A percentile compares a stretch with the other conserved stretches of the same genome.
phyloP scores from a whole-genome alignment of 257 asterid species.

The Capsicum rhomboideum region DNA sequence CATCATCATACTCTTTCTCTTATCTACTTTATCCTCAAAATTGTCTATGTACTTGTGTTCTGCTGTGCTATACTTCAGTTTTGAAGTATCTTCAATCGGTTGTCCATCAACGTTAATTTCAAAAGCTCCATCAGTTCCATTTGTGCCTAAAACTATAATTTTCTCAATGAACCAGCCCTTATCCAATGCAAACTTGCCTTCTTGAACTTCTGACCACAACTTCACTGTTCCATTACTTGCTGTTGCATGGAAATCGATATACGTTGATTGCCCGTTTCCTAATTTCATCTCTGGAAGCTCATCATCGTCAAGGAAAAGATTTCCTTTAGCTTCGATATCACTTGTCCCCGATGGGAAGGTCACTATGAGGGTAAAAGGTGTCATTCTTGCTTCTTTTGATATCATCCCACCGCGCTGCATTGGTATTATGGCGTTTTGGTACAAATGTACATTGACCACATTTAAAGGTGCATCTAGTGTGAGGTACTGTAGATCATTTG shows the following conservation, averaged over 20 bases:
- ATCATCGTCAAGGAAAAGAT: conserved; percentile 53
- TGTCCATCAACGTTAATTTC: not conserved
- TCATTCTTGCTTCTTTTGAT: conserved; percentile 30
- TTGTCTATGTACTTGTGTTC: not conserved
- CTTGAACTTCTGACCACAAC: conserved; percentile 9
- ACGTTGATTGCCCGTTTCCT: conserved; percentile 37
- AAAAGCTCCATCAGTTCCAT: not conserved
- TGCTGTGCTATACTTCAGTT: not conserved
- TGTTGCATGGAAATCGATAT: conserved; percentile 1
- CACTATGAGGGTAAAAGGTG: conserved; percentile 39
- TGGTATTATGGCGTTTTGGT: conserved; percentile 38
- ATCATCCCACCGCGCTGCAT: conserved; percentile 63
- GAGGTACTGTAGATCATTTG: conserved; percentile 14
- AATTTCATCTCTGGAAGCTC: conserved; percentile 41
- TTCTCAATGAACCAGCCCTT: conserved; percentile 10
- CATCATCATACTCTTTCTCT: not conserved
- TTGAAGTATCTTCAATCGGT: not conserved
- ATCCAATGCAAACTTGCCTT: conserved; percentile 5
- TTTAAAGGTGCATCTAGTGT: conserved; percentile 48
- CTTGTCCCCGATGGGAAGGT: conserved; percentile 12
- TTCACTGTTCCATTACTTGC: not conserved
- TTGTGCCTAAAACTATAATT: conserved; percentile 3
- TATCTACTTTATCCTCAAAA: not conserved
- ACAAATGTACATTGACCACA: conserved; percentile 41
- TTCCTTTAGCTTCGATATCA: conserved; percentile 26